A percentile compares a stretch with the other conserved stretches of the same genome.
Conservation (phyloP, 495 filamentous ascomycete genomes). For the Tuber borchii region DNA sequence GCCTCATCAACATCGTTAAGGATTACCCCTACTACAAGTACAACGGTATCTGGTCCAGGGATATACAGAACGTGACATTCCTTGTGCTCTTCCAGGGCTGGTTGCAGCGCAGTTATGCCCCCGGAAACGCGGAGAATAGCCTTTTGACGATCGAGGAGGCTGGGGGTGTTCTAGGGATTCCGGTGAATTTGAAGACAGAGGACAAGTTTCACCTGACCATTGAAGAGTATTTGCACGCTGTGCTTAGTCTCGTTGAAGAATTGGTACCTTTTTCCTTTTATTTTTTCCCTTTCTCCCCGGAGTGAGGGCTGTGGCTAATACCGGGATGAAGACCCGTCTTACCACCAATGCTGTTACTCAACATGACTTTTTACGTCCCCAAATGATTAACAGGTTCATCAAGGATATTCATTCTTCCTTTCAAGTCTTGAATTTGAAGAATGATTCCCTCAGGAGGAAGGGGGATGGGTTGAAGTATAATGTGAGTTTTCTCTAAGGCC, state of each 20-base stretch:
- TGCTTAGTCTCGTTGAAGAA: conserved; percentile 83
- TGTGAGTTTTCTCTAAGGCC: conserved; percentile 49
- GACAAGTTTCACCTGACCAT: conserved; percentile 93
- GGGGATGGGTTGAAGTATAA: conserved; percentile 93
- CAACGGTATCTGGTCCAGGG: conserved; percentile 75
- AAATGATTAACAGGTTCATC: conserved; percentile 82
- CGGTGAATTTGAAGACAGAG: conserved; percentile 81
- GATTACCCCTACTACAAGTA: conserved; percentile 93
- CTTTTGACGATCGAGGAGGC: conserved; percentile 86
- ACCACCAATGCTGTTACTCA: conserved; percentile 95
- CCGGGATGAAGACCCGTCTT: conserved; percentile 57
- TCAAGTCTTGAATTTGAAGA: conserved; percentile 94
- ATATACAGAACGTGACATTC: conserved; percentile 65
- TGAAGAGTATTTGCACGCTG: conserved; percentile 86
- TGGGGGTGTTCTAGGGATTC: conserved; percentile 72
- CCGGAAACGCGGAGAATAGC: conserved; percentile 39
- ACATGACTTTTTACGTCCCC: conserved; percentile 74
- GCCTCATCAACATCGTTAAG: conserved; percentile 65
- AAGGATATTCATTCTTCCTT: conserved; percentile 94
- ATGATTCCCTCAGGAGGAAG: conserved; percentile 77
- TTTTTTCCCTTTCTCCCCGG: conserved; percentile 7
- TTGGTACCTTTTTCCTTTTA: conserved; percentile 51
- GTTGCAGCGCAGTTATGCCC: conserved; percentile 32
- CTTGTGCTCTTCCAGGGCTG: conserved; percentile 34
- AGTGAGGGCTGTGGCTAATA: neutral